Evolutionary conservation across 305 asterid species (phyloP).

Genomic region (Fraxinus nigra): DNA sequence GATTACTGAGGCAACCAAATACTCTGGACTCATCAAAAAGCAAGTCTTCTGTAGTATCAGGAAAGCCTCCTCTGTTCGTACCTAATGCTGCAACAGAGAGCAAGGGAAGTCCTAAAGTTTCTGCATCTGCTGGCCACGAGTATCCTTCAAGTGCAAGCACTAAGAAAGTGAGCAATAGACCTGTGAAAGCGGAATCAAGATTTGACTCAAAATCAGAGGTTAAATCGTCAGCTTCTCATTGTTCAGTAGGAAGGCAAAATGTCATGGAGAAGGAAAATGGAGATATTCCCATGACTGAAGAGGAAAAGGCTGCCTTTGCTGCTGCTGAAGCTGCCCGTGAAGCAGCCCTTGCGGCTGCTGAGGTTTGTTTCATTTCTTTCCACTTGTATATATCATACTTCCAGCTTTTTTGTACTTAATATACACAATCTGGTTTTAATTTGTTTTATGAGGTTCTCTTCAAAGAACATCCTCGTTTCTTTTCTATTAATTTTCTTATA

Average conservation of each 20-base stretch:
- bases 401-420: conserved; percentile 2
- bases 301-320: conserved; percentile 87
- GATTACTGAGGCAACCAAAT: conserved; percentile 53
- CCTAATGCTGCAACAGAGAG: conserved; percentile 33
- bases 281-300: conserved; percentile 73
- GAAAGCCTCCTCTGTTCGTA: conserved; percentile 74
- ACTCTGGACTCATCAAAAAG: conserved; percentile 49
- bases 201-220: conserved; percentile 43
- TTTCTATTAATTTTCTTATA: background rate
- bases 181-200: conserved; percentile 39
- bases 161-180: conserved; percentile 42
- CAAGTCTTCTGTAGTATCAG: conserved; percentile 46
- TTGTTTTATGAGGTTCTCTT: conserved; percentile 10
- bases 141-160: conserved; percentile 34
- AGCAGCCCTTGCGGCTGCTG: conserved; percentile 93
- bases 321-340: conserved; percentile 95
- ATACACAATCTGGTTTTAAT: conserved; percentile 12
- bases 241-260: conserved; percentile 48
- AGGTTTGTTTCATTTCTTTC: conserved; percentile 54
- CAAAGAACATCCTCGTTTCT: background rate
- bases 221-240: conserved; percentile 52
- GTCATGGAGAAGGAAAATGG: conserved; percentile 38
- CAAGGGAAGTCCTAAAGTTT: conserved; percentile 39
- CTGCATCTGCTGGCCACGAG: conserved; percentile 32
- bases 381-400: background rate